These are phyloP conservation scores for Schizophyllum amplum DNA, from an alignment of 1,284 basidiomycete species.

Conservation along the genomic window DNA sequence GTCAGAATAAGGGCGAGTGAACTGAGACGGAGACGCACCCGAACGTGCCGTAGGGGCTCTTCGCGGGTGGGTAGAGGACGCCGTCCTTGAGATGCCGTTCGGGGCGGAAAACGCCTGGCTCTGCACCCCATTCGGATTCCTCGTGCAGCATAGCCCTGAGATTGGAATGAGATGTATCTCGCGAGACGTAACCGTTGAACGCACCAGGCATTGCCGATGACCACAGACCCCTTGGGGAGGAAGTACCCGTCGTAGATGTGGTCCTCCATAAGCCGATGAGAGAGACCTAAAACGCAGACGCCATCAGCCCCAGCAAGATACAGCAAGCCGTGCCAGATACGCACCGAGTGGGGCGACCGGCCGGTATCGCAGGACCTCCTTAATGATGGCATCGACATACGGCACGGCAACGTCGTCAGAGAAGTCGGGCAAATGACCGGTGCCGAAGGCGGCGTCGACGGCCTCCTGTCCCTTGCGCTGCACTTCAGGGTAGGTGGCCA, in stretches of 20 bases:
- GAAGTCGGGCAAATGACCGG: constrained; percentile 12
- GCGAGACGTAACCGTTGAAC: constrained; percentile 1
- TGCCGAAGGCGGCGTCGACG: constrained; percentile 11
- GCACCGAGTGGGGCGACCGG: constrained; percentile 6
- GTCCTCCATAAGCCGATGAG: constrained; percentile 21
- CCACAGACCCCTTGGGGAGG: constrained; percentile 25
- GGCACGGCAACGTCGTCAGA: constrained; percentile 1
- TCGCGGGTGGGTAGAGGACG: constrained; percentile 2
- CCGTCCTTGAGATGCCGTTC: constrained; percentile 30
- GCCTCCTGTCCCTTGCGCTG: constrained; percentile 13
- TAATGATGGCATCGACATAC: constrained; percentile 7
- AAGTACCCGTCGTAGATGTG: constrained; percentile 25
- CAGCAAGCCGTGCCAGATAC: not conserved
- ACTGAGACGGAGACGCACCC: constrained; percentile 3
- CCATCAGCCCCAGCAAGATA: no score
- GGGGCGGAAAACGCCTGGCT: constrained; percentile 35
- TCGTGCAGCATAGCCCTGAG: constrained; percentile 41
- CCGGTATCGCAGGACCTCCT: constrained; percentile 6
- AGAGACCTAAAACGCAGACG: no score
- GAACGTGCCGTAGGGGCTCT: constrained; percentile 1
- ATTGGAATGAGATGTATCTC: constrained; percentile 1
- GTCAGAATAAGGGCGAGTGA: constrained; percentile 12
- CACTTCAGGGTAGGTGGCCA: constrained; percentile 14
- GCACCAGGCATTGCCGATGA: constrained; percentile 28
- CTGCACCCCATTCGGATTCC: constrained; percentile 26